phyloP scores from a whole-genome alignment of 345 rosid species.

The Moricandia moricandioides region DNA sequence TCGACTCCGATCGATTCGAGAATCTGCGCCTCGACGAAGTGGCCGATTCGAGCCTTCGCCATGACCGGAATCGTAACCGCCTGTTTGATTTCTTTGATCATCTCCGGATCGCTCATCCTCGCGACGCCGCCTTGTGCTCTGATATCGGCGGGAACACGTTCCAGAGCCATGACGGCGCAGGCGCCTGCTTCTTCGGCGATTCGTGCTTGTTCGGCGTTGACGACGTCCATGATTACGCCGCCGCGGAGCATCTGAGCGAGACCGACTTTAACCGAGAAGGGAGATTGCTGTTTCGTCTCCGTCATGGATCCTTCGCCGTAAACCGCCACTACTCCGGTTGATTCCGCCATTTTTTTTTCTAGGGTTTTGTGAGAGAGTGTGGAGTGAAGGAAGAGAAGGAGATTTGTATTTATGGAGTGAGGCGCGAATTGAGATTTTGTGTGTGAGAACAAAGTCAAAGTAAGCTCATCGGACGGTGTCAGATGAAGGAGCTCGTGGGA shows the following conservation, averaged over 20 bases:
- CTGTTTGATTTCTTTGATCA: slow-evolving; percentile 59
- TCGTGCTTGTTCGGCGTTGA: slow-evolving; percentile 60
- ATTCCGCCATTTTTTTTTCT: slow-evolving; percentile 49
- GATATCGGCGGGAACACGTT: slow-evolving; percentile 68
- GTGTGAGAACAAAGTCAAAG: background rate
- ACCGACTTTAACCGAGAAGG: slow-evolving; percentile 73
- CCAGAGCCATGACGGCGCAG: slow-evolving; percentile 74
- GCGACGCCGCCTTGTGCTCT: slow-evolving; percentile 70
- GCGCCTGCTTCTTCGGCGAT: slow-evolving; percentile 75
- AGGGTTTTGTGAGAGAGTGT: background rate
- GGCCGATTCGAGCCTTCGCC: slow-evolving; percentile 70
- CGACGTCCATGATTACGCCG: slow-evolving; percentile 73
- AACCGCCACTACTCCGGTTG: slow-evolving; percentile 58
- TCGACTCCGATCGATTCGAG: slow-evolving; percentile 69
- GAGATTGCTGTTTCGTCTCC: slow-evolving; percentile 54
- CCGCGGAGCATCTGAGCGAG: slow-evolving; percentile 77
- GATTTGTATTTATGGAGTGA: slow-evolving; percentile 7
- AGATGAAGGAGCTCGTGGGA: background rate
- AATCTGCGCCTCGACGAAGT: slow-evolving; percentile 70
- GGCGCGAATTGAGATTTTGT: background rate
- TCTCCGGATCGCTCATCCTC: slow-evolving; percentile 63
- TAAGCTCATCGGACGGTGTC: background rate
- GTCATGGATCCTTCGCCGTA: slow-evolving; percentile 59
- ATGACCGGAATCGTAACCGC: slow-evolving; percentile 67
- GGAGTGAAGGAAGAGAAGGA: background rate